Conservation (phyloP, 164 flowering plant species). For the Malania oleifera region DNA sequence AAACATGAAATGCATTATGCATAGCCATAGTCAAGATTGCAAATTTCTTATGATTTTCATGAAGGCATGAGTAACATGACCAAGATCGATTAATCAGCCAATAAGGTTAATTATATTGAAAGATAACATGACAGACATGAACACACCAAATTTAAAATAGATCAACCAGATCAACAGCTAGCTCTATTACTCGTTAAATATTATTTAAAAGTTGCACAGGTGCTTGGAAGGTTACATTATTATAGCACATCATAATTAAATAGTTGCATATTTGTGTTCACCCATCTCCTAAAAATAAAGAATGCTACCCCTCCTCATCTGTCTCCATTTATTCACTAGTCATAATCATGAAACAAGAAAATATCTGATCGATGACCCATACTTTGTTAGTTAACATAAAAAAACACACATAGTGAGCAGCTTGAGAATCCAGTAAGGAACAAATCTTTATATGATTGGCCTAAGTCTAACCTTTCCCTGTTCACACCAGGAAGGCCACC, state of each 20-base stretch:
- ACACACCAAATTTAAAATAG: too few species aligned
- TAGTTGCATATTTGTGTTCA: background rate
- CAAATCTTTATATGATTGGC: background rate
- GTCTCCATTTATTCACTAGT: background rate
- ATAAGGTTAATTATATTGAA: too few species aligned
- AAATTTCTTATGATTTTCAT: too few species aligned
- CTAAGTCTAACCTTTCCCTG: slow-evolving; percentile 66
- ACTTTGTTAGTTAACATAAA: background rate
- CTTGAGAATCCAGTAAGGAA: background rate
- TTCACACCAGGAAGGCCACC: slow-evolving; percentile 74
- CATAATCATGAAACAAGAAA: background rate
- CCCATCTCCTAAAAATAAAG: background rate
- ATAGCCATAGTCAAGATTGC: too few species aligned
- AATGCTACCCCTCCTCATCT: background rate
- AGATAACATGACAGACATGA: too few species aligned
- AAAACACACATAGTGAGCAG: background rate
- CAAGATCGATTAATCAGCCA: too few species aligned
- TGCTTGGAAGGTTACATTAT: too few species aligned
- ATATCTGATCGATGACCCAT: background rate
- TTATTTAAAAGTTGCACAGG: too few species aligned
- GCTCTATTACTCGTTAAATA: too few species aligned
- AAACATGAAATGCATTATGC: too few species aligned
- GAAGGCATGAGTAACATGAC: too few species aligned
- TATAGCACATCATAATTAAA: background rate
- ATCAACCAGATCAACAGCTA: too few species aligned